Evolutionary conservation across 2,329 filamentous ascomycete genomes (phyloP), one percentile per base, ranked within the genome.

Genomic region (Neopestalotiopsis rosae): DNA sequence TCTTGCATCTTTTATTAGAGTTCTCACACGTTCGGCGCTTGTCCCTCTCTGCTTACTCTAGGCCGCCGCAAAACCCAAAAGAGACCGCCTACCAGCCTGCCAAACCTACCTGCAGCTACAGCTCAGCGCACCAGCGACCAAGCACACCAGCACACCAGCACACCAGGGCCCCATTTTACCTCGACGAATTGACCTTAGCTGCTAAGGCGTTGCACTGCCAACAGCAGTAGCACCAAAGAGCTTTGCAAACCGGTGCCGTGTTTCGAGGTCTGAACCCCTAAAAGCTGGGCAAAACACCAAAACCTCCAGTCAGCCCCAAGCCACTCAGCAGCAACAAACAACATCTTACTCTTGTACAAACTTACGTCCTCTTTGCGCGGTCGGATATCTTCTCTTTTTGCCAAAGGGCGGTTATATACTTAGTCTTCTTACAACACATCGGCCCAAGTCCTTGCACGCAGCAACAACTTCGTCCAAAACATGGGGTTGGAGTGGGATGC

Each of bases 401-500:
- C 24, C 49, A 24, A 56, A 24, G 49, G 17, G 6, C 5, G 24
- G 5, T 14, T 30, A 28, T 24, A 59, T 34, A 24, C 12, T 34
- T 59, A 30, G 6, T 30, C 24, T 30, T 28, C 24, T 24, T 59
- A 10, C 57, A 30, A 30, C n/a, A 7, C 7, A 59, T 20, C 59
- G 14, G 7, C 34, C 32, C 13, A 62, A 30, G 17, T 20, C 32
- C 12, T 62, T 20, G 32, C 30, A 17, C 12, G 12, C 28, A 59
- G 13, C 13, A 30, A 28, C 13, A 14, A 32, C n/a, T 38, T 62
- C 28, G 32, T 42, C 28, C 10, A 38, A 12, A 66, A 58, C 17
- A 66, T 66, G 64, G 63, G 24, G 24, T 28, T 66, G 74, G 86
- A 89, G 72, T 80, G 87, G 76, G 82, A 89, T 75, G 81, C 87